phyloP scores from a whole-genome alignment of 163 green algal genomes.

The Volvox carteri region DNA sequence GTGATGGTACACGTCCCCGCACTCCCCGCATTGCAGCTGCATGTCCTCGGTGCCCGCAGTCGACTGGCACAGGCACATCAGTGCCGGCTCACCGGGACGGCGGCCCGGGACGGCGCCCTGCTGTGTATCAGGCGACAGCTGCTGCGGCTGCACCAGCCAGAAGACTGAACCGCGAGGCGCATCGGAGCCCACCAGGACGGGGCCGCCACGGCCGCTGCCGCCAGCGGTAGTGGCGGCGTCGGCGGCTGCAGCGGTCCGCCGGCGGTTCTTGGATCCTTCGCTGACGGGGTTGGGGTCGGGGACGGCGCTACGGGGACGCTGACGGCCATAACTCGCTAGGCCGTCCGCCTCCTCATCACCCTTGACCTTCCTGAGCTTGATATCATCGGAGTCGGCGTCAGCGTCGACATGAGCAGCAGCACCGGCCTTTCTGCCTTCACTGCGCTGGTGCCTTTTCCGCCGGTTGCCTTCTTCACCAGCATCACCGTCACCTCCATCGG shows the following conservation, averaged over 20 bases:
- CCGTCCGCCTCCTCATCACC: not conserved
- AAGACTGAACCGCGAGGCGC: not conserved
- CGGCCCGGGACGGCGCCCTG: not conserved
- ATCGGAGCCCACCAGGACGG: not conserved
- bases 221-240: not conserved
- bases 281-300: not conserved
- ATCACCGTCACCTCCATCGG: not conserved
- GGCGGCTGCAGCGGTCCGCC: not conserved
- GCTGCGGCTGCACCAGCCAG: not conserved
- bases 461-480: not conserved
- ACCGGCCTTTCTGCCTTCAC: too few species aligned
- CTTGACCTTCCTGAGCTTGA: too few species aligned
- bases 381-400: not conserved
- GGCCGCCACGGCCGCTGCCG: not conserved
- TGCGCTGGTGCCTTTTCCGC: too few species aligned
- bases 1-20: constrained; percentile 58
- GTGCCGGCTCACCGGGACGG: not conserved
- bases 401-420: too few species aligned
- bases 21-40: constrained; percentile 50
- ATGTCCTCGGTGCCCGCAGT: constrained; percentile 43
- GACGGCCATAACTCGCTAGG: not conserved
- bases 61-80: constrained; percentile 48
- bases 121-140: not conserved
- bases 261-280: not conserved
- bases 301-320: not conserved